phyloP scores from a whole-genome alignment of 192 early-diverging fungal species.

The Kappamyces sp. region DNA sequence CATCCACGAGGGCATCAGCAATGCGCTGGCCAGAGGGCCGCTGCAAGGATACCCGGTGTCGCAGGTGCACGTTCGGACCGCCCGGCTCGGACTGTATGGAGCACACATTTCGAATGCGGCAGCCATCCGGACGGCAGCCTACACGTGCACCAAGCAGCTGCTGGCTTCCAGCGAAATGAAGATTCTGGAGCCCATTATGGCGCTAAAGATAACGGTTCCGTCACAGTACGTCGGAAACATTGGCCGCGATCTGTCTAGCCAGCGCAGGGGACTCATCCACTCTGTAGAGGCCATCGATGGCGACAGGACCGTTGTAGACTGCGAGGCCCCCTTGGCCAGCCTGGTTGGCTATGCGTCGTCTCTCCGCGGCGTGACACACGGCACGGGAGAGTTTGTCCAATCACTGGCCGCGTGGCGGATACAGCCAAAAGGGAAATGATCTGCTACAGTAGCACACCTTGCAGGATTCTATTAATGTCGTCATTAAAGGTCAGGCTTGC shows the following conservation, averaged over 20 bases:
- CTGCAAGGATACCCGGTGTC: slow-evolving; percentile 74
- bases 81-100: slow-evolving; percentile 16
- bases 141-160: slow-evolving; percentile 36
- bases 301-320: slow-evolving; percentile 38
- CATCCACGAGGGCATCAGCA: slow-evolving; percentile 58
- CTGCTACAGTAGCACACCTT: no score
- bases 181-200: slow-evolving; percentile 83
- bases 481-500: slow-evolving; percentile 43
- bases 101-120: slow-evolving; percentile 27
- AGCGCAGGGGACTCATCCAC: slow-evolving; percentile 64
- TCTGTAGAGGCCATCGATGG: slow-evolving; percentile 42
- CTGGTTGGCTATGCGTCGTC: slow-evolving; percentile 81
- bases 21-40: slow-evolving; percentile 67
- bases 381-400: slow-evolving; percentile 56
- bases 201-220: slow-evolving; percentile 61
- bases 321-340: slow-evolving; percentile 68
- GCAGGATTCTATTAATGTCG: slow-evolving; percentile 19
- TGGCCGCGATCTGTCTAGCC: slow-evolving; percentile 74
- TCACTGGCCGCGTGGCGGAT: no score
- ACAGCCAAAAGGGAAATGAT: no score
- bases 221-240: slow-evolving; percentile 70
- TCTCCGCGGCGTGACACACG: slow-evolving; percentile 81
- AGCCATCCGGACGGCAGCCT: slow-evolving; percentile 45
- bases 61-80: slow-evolving; percentile 29
- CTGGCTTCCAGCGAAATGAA: slow-evolving; percentile 22